Conservation (phyloP, 495 filamentous ascomycete genomes). For the Elasticomyces elasticus region DNA sequence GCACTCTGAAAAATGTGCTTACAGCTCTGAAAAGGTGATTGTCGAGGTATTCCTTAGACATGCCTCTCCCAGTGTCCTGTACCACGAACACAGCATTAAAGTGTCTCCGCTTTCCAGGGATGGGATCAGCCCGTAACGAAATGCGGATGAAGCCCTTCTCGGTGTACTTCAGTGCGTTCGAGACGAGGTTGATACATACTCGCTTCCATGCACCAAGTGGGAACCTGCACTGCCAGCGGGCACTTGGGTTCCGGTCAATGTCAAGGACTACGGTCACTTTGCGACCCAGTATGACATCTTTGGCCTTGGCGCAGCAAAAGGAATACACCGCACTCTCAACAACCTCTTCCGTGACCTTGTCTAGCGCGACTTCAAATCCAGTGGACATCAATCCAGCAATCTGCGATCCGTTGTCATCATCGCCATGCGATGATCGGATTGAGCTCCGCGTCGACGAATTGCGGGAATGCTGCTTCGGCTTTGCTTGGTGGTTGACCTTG, state of each 20-base stretch:
- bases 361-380: slow-evolving; percentile 2
- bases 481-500: slow-evolving; percentile 27
- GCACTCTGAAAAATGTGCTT: no score
- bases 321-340: slow-evolving; percentile 13
- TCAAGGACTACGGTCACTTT: slow-evolving; percentile 12
- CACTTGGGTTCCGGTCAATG: background rate
- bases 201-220: slow-evolving; percentile 10
- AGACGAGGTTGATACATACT: slow-evolving; percentile 27
- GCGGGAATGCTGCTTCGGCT: background rate
- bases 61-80: slow-evolving; percentile 26
- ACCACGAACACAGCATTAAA: slow-evolving; percentile 21
- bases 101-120: background rate
- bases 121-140: slow-evolving; percentile 11
- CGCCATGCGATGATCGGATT: background rate
- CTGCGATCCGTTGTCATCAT: background rate
- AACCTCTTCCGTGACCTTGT: slow-evolving; percentile 14
- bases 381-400: background rate
- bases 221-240: background rate
- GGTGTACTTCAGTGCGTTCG: slow-evolving; percentile 31
- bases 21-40: slow-evolving; percentile 25
- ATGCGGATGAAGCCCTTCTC: slow-evolving; percentile 23
- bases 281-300: slow-evolving; percentile 3
- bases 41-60: slow-evolving; percentile 23
- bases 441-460: background rate
- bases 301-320: slow-evolving; percentile 4